Evolutionary conservation across 2,329 filamentous ascomycete species (phyloP), one percentile per base, ranked within the genome.

Genomic region (Aspergillus melleus): DNA sequence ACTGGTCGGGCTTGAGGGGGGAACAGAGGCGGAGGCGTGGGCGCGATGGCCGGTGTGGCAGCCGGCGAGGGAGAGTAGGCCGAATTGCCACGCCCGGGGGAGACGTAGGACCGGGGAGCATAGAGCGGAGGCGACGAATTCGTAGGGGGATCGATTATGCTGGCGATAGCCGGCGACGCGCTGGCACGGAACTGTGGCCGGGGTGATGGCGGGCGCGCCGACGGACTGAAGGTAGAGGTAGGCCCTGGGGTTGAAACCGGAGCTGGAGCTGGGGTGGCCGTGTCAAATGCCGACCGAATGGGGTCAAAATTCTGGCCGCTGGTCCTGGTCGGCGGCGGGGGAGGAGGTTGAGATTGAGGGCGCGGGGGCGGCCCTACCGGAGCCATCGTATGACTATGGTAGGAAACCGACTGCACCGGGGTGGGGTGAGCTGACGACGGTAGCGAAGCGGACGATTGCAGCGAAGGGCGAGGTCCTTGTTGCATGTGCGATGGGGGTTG

Each of bases 281-380:
- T 69, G 67, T 73, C 68, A 50, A 84, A 90, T n/a, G 89, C 85
- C 6, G 85, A 91, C 51, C 93, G 86, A 64, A 96, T 92, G 0
- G 93, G 93, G 74, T 97, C 93, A 77, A 95, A 97, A 69, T 90
- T 91, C 70, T 92, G 90, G 49, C 92, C 89, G 69, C 90, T 90
- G 14, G 88, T 88, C 53, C 89, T 81, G 52, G 81, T 78, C 9
- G 74, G 67, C 12, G 67, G 69, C 62, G 67, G 69, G 62, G 80
- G 77, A 12, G 74, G 71, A 55, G 73, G 74, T 59, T 77, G 80
- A 44, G 74, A 80, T 60, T 76, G 81, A 49, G 77, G 75, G 22
- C 67, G 66, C 19, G 77, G 75, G 54, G 68, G 76, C 54, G 68
- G 67, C 19, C 78, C 55, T 58, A 68, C 60, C 57, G 67, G 59